These are phyloP conservation scores for Pleurotus eryngii DNA, from an alignment of 768 basidiomycete species.

Conservation along the genomic window DNA sequence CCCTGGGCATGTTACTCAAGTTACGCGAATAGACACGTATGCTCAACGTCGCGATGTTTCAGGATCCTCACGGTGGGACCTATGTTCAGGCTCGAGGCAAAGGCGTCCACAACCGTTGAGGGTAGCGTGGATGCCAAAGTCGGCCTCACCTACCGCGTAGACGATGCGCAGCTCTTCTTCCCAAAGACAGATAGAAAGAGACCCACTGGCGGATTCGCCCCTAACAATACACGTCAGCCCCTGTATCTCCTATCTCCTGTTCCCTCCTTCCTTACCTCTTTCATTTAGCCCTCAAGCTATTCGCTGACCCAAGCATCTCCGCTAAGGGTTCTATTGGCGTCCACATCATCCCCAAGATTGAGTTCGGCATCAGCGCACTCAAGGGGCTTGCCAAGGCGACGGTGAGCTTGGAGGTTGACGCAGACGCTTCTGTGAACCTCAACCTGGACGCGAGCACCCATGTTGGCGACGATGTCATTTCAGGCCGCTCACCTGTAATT, in stretches of 20 bases:
- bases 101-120: conserved; percentile 24
- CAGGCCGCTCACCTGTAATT: neutral
- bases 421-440: conserved; percentile 22
- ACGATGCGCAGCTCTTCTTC: conserved; percentile 32
- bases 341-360: conserved; percentile 30
- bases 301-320: conserved; percentile 25
- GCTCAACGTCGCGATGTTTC: neutral
- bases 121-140: conserved; percentile 28
- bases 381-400: conserved; percentile 11
- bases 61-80: conserved; percentile 39
- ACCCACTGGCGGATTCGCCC: conserved; percentile 22
- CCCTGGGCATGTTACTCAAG: conserved; percentile 24
- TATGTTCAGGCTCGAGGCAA: conserved; percentile 31
- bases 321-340: conserved; percentile 26
- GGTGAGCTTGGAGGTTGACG: conserved; percentile 23
- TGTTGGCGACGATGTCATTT: conserved; percentile 4
- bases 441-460: conserved; percentile 12
- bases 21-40: neutral
- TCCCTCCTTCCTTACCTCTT: neutral
- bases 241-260: neutral
- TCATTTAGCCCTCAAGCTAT: conserved; percentile 25
- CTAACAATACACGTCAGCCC: conserved; percentile 26
- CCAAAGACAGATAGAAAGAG: conserved; percentile 23
- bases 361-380: conserved; percentile 2
- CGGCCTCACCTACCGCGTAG: conserved; percentile 27